Percentiles rank a stretch among this genome's conserved stretches.
Conservation (phyloP, 1,284 basidiomycete species). For the Xerocomus minutiporus region DNA sequence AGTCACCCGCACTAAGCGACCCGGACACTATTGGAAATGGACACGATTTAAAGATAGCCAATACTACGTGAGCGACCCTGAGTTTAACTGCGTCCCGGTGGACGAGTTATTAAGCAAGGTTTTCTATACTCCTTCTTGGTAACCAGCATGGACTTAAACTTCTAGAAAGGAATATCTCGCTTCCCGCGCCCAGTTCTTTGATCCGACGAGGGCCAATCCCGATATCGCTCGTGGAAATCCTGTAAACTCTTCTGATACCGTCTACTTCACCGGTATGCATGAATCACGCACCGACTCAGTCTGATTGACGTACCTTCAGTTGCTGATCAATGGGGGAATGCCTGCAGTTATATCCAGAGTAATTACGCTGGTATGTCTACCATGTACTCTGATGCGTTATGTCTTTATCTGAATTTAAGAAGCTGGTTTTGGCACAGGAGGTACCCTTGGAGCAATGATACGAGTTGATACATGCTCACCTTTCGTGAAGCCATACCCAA, state of each 20-base stretch:
- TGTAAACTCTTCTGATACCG: constrained; percentile 81
- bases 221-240: constrained; percentile 76
- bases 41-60: constrained; percentile 58
- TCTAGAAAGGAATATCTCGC: constrained; percentile 71
- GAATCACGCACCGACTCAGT: not conserved
- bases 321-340: constrained; percentile 86
- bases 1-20: constrained; percentile 9
- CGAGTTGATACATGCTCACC: constrained; percentile 5
- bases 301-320: constrained; percentile 39
- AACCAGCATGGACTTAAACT: not conserved
- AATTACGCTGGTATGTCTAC: constrained; percentile 72
- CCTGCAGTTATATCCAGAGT: constrained; percentile 92
- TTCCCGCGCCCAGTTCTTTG: constrained; percentile 75
- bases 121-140: constrained; percentile 38
- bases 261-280: constrained; percentile 77
- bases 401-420: constrained; percentile 2
- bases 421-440: constrained; percentile 73
- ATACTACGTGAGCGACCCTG: constrained; percentile 87
- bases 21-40: not conserved
- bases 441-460: constrained; percentile 33
- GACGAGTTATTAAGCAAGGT: constrained; percentile 79
- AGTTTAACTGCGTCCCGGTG: constrained; percentile 69
- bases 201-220: constrained; percentile 62
- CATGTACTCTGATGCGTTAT: not conserved
- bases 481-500: constrained; percentile 68